Evolutionary conservation across 163 green algal genomes (phyloP).

Genomic region (Coccomyxa subellipsoidea): DNA sequence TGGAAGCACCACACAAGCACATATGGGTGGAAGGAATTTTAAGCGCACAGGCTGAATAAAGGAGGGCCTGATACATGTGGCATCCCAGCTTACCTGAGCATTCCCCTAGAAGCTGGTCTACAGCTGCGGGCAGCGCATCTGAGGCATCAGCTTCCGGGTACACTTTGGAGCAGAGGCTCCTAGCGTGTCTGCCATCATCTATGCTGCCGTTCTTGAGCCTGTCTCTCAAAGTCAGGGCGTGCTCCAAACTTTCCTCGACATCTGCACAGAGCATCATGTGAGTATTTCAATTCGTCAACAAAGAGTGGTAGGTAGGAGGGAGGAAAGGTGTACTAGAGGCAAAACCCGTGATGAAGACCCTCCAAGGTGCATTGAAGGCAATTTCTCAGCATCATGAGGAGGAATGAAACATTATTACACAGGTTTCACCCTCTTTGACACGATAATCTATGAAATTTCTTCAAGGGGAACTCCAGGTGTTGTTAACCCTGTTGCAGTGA

Average conservation of each 20-base stretch:
- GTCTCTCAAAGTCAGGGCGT: neutral
- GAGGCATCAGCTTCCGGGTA: neutral
- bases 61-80: neutral
- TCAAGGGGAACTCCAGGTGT: neutral
- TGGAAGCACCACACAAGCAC: neutral
- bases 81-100: neutral
- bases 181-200: neutral
- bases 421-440: neutral
- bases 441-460: neutral
- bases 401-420: neutral
- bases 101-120: constrained; percentile 3
- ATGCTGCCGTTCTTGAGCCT: neutral
- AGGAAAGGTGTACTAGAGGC: too few species aligned
- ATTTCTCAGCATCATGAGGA: neutral
- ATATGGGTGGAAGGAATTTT: too few species aligned
- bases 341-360: too few species aligned
- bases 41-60: neutral
- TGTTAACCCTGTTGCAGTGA: neutral
- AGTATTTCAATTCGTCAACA: too few species aligned
- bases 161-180: neutral
- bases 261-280: neutral
- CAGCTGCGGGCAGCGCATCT: neutral
- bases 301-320: too few species aligned
- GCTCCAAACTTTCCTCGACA: neutral
- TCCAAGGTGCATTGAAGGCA: too few species aligned